phyloP scores from a whole-genome alignment of 2,329 filamentous ascomycete species.

The Sporothrix luriei region DNA sequence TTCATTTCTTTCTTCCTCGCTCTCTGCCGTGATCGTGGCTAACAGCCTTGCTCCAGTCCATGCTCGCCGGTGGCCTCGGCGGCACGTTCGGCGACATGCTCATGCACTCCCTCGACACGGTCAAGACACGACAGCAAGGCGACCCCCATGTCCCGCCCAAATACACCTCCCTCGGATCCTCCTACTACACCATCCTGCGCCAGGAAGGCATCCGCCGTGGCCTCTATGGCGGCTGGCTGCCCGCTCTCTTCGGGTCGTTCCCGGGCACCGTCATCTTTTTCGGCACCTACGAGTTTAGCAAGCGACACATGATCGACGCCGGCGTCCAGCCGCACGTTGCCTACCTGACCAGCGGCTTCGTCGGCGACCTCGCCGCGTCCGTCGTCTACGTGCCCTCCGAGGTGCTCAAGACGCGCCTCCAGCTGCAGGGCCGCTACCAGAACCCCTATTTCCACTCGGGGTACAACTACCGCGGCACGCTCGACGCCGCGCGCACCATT shows the following conservation, averaged over 20 bases:
- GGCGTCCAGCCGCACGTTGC: conserved; percentile 81
- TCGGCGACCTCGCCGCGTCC: conserved; percentile 89
- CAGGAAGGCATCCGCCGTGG: conserved; percentile 87
- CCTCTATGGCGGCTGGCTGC: conserved; percentile 89
- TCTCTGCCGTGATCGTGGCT: conserved; percentile 1
- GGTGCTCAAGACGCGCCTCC: conserved; percentile 94
- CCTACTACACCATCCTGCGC: conserved; percentile 88
- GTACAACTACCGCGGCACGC: conserved; percentile 89
- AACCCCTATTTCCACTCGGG: conserved; percentile 92
- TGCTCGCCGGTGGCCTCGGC: conserved; percentile 92
- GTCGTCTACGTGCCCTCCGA: conserved; percentile 96
- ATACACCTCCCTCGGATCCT: conserved; percentile 86
- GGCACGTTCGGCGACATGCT: conserved; percentile 93
- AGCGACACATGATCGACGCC: conserved; percentile 80
- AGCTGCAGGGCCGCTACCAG: conserved; percentile 92
- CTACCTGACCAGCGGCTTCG: conserved; percentile 85
- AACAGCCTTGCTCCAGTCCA: conserved; percentile 62
- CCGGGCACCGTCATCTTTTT: conserved; percentile 95
- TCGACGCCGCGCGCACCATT: conserved; percentile 84
- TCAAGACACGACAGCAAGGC: conserved; percentile 96
- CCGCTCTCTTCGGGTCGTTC: conserved; percentile 88
- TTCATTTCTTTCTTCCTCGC: too few species aligned
- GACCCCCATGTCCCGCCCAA: conserved; percentile 91
- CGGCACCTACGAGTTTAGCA: conserved; percentile 93
- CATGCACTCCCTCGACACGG: conserved; percentile 98